Base-by-base conservation (phyloP, 495 filamentous ascomycete genomes). In the Trichocladium uniseriatum region DNA sequence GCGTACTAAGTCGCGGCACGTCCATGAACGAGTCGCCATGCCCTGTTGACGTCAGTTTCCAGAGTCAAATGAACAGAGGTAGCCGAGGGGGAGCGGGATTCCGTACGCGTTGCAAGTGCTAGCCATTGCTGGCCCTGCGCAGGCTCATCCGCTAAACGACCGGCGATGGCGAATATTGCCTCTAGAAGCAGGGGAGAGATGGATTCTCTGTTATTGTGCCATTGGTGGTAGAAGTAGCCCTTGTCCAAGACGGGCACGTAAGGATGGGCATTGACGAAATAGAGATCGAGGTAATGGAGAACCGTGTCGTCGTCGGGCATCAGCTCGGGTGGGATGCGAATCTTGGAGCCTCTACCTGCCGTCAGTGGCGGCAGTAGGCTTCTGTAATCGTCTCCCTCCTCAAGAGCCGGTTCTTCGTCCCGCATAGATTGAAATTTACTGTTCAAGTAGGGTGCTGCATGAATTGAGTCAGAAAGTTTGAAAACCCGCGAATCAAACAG, bases 1-100 rank as follows among this genome's bases (percentile, higher is more conserved):
- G 83, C 5, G 92, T 98, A 62, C 91, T 97, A 50, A 98, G 56
- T 7, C 92, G 79, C 7, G 92, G 89, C 18, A 92, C 83, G 63
- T 98, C 92, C 80, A 94, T 89, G 59, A 97, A 98, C 50, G 85
- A 92, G 65, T 95, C 86, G 56, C 89, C 87, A 62, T 98, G 92
- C 57, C 84, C 90, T 95, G 45, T 15, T 5, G 8, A 48, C 32
- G 48, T 73, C 49, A 73, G 63, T 39, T 22, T 13, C 45, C 35
- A 21, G 40, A 45, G 38, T 42, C 31, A 28, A 19, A 37, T 9
- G 15, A 9, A 9, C n/a, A 14, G 11, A n/a, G 5, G 5, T 14
- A 2, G 16, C 38, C n/a, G n/a, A n/a, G n/a, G n/a, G 22, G 50
- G 13, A 20, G 20, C 45, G n/a, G n/a, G n/a, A n/a, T 6, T 5